Evolutionary conservation across 176 grass and related monocot genomes (phyloP), one percentile per base, ranked within the genome.

Genomic region (Zea luxurians): DNA sequence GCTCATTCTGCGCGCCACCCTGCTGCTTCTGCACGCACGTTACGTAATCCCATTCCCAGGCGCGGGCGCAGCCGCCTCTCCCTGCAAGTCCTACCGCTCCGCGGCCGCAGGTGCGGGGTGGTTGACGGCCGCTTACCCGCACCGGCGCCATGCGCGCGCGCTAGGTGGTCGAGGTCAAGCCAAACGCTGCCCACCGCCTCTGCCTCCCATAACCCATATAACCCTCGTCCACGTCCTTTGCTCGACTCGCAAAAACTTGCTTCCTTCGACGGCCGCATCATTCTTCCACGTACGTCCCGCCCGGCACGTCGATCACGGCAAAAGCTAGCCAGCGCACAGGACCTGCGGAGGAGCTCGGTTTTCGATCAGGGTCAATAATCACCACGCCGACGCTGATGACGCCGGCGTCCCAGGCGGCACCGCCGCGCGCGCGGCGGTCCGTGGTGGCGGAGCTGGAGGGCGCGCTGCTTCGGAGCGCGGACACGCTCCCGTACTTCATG

Each of bases 391-490:
- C 27, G 59, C 73, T 66, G 69, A 17, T 16, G 75, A 0, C 69
- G 36, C 0, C 34, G 76, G 0, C 50, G 52, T 57, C 54, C 54
- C 0, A 3, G 58, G 57, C 20, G 58, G 20, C 18, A 18, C 2
- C 44, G 74, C 17, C 73, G 12, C 0, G 13, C 3, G 8, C 13
- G 54, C 45, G 66, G 58, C 8, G 18, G 37, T 66, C 82, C 13
- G 82, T 97, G 67, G 83, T 91, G 68, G 84, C 94, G 4, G 91
- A 90, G 83, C 87, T 97, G 58, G 91, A 97, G 66, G 94, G 94
- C 7, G 70, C 40, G 7, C 94, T 97, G 53, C 80, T 97, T 1
- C 88, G 80, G 3, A 71, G 82, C 80, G 44, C 68, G 0, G 80
- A 85, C 46, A 82, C 85, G 2, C 94, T 97, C 75, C 87, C 91